Base-by-base conservation (phyloP, 2,329 filamentous ascomycete species). In the Sporothrix dimorphospora region DNA sequence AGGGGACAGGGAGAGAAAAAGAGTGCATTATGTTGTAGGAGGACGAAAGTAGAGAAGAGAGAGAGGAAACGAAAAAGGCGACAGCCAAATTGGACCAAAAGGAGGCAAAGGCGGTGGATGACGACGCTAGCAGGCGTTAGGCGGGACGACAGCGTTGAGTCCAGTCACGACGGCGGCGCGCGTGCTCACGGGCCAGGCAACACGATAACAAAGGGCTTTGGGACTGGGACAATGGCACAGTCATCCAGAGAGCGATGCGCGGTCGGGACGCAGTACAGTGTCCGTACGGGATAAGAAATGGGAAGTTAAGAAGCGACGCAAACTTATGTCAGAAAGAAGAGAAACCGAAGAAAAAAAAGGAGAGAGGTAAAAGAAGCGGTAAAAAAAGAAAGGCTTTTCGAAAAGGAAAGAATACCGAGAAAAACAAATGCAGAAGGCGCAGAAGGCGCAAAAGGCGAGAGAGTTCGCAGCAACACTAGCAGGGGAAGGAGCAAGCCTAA, bases 111-210 rank as follows among this genome's bases (percentile, higher is more conserved):
- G 40, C 47, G 61, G 72, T 59, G 57, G 70, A 73, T 73, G 72
- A 73, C 71, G 67, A 72, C 72, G 70, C 72, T 73, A 73, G 68
- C 30, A 67, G 53, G 47, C 55, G 27, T 49, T 67, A 67, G 42
- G 69, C 27, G 34, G 59, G 47, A 27, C 34, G 8, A 55, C 69
- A 47, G 61, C 47, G 57, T 59, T 55, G 49, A 45, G 69, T 65
- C 47, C 69, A 66, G 69, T 42, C 59, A 57, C 45, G 51, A 45
- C 61, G 65, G 45, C 65, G 65, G 65, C 12, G 66, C 71, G 66
- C 66, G 66, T 72, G 45, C 38, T 49, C 40, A 34, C 51, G n/a
- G 71, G 45, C 47, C 55, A 73, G 72, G 69, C 69, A 61, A 27
- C 63, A 49, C 59, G 49, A 66, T 21, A 30, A 61, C 45, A 66